Base-by-base conservation (phyloP, 2,329 filamentous ascomycete species). In the Drechmeria coniospora region DNA sequence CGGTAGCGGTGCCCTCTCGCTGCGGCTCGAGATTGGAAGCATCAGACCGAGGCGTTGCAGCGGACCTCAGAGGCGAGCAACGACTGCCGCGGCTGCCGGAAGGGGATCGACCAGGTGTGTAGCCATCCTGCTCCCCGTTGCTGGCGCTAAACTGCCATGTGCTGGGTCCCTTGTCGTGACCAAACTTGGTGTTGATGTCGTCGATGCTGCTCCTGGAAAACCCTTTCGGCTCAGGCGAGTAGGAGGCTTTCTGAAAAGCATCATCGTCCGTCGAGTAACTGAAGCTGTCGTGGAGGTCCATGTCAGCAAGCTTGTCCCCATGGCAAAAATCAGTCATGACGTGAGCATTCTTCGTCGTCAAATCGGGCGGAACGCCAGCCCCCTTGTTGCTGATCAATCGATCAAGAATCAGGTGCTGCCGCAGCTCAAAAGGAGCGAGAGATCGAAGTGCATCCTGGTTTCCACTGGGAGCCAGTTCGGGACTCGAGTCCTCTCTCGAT, bases 161-260 rank as follows among this genome's bases (percentile, higher is more conserved):
- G 19, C 51, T 47, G 5, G 51, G 38, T 23, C 52, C 45, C 13
- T 70, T 61, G 10, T 62, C 59, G 4, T 63, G 53, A 13, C 60
- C 61, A 46, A 76, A 76, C 21, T 54, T 65, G 12, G 70, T 75
- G 45, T 71, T 69, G 38, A 76, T 75, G 28, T 65, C 68, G 31
- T 76, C 68, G 13, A 63, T 53, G 38, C 65, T 74, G 31, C 49
- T 61, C 33, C 59, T 60, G 21, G 53, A 42, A 33, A 71, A 68
- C 3, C 46, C 47, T 23, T 53, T 47, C 20, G 44, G 48, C 13
- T 50, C 43, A n/a, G 13, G 17, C 15, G 16, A 14, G 3, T 53
- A 42, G 8, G 50, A 46, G 5, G 54, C 45, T 18, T 41, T 39
- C 8, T 42, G 38, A 29, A 59, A 57, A 1, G 52, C 51, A 22